A percentile compares a stretch with the other conserved stretches of the same genome.
These are phyloP conservation scores for Kodamaea laetipori DNA, from an alignment of 805 yeast species.

Conservation along the genomic window DNA sequence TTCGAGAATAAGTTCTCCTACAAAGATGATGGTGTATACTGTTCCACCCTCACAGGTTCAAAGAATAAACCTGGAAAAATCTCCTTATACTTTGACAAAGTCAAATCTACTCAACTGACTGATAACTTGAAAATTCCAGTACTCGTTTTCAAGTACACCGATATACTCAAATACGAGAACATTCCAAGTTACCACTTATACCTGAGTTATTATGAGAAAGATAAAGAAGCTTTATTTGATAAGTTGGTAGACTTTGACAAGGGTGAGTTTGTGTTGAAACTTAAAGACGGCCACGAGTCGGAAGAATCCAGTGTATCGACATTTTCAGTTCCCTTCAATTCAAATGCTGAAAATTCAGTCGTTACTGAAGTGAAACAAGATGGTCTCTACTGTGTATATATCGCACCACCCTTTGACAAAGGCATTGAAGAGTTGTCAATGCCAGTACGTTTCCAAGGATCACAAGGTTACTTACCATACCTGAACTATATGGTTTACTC, in stretches of 20 bases:
- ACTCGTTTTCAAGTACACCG: constrained; percentile 26
- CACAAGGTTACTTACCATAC: constrained; percentile 29
- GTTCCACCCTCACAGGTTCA: constrained; percentile 1
- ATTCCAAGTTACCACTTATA: constrained; percentile 22
- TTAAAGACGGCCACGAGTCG: background rate
- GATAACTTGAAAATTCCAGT: constrained; percentile 23
- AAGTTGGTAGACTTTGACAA: constrained; percentile 18
- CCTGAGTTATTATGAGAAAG: constrained; percentile 6
- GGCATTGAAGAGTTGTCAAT: constrained; percentile 14
- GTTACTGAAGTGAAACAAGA: constrained; percentile 21
- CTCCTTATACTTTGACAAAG: constrained; percentile 15
- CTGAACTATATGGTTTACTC: constrained; percentile 20
- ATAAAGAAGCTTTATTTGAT: constrained; percentile 15
- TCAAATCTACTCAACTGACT: constrained; percentile 11
- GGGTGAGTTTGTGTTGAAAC: constrained; percentile 15
- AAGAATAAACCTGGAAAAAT: constrained; percentile 10
- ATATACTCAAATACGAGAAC: constrained; percentile 23
- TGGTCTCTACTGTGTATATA: constrained; percentile 35
- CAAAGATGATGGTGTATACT: background rate
- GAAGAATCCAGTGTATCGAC: constrained; percentile 8
- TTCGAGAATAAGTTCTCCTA: background rate
- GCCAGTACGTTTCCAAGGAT: constrained; percentile 24
- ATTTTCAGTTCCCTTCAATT: constrained; percentile 8
- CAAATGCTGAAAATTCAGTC: constrained; percentile 13
- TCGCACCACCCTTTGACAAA: constrained; percentile 25